Conservation (phyloP, 352 stramenopile genomes). For the Phytophthora rubi region DNA sequence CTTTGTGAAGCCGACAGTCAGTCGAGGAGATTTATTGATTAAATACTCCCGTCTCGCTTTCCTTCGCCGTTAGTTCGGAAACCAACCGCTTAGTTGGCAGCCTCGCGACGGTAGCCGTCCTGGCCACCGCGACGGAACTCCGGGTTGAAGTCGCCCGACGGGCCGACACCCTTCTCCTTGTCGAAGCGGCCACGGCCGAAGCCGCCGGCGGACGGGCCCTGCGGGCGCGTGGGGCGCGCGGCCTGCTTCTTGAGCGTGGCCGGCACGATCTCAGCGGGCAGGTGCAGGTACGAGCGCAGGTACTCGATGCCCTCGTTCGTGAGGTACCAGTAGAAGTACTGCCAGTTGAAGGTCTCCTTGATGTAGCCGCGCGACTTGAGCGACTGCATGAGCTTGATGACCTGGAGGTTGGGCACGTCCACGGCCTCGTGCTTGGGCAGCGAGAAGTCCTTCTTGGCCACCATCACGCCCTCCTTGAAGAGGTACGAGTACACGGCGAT, state of each 20-base stretch:
- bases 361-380: constrained; percentile 98
- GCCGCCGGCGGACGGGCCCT: constrained; percentile 73
- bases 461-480: constrained; percentile 94
- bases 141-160: constrained; percentile 89
- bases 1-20: constrained; percentile 68
- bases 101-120: constrained; percentile 90
- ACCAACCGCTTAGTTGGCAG: constrained; percentile 73
- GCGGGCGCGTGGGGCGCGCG: constrained; percentile 79
- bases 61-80: constrained; percentile 9
- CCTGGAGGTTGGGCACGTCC: constrained; percentile 98
- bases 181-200: constrained; percentile 88
- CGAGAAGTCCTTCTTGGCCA: constrained; percentile 91
- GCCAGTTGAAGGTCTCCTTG: constrained; percentile 99
- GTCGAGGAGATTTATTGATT: constrained; percentile 73
- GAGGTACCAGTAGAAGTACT: constrained; percentile 99
- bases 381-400: constrained; percentile 98
- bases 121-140: constrained; percentile 86
- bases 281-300: constrained; percentile 97
- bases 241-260: constrained; percentile 98
- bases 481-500: constrained; percentile 99
- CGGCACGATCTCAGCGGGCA: constrained; percentile 98
- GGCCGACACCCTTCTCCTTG: constrained; percentile 91
- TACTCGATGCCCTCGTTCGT: constrained; percentile 99
- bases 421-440: constrained; percentile 95
- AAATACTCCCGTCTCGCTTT: constrained; percentile 66